Evolutionary conservation across 495 filamentous ascomycete species (phyloP), one percentile per base, ranked within the genome.

Genomic region (Cudoniella acicularis): DNA sequence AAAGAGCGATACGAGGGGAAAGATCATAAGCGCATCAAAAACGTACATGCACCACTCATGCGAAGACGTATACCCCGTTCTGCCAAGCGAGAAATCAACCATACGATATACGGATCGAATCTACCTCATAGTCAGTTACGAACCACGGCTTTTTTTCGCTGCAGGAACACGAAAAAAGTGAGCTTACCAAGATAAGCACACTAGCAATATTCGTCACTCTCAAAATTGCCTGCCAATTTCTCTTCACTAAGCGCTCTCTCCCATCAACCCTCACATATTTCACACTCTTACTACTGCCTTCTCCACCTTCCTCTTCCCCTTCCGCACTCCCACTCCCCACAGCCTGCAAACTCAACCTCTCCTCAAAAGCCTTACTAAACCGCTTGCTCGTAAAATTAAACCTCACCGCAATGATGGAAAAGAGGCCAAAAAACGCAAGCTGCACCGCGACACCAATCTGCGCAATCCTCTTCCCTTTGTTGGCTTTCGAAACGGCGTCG

Each of bases 341-440:
- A n/a, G n/a, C n/a, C n/a, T n/a, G n/a, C 13, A 36, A 36, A 26
- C 62, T 66, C 26, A 71, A 65, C 17, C 71, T 65, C 42, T 73
- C 67, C 13, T 62, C 45, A 10, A 74, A 62, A 11, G 53, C 54
- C 0, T 61, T 59, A 2, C 64, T 60, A 57, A 78, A 79, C 52
- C 67, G 59, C 52, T 68, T 73, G 3, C 75, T 78, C 27, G 63
- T 70, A 56, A 75, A 73, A 56, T 75, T 67, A 49, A 75, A 75
- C 10, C 73, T 68, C 47, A 64, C 63, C n/a, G 71, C 73, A 27
- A 75, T 60, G 47, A 75, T 50, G 22, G 53, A 63, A 61, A 75
- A 75, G 10, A 75, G 63, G 8, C 71, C 71, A 43, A 75, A 75
- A 20, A 65, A 69, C 10, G 18, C 57, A 9, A 75, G 64, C 52